Evolutionary conservation across 129 eudicot genomes (phyloP).

Genomic region (Lactuca saligna): DNA sequence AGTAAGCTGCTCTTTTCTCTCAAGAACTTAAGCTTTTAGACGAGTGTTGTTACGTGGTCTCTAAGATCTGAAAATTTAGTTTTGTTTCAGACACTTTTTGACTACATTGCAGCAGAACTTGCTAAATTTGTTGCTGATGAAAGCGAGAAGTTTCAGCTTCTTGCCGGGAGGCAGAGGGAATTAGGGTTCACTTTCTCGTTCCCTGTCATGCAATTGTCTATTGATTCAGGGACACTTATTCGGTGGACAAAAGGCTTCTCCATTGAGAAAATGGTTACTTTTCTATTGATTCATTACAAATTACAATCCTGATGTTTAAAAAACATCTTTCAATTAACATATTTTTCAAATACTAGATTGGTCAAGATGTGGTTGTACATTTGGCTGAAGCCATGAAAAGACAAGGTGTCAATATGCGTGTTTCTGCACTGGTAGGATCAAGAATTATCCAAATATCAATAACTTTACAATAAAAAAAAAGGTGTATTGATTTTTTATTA

Average conservation of each 20-base stretch:
- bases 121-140: conserved; percentile 69
- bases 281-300: background rate
- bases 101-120: conserved; percentile 75
- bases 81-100: conserved; percentile 78
- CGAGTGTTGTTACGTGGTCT: background rate
- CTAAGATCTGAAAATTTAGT: conserved; percentile 8
- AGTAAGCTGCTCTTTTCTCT: conserved; percentile 41
- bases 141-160: conserved; percentile 58
- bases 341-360: conserved; percentile 26
- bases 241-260: conserved; percentile 97
- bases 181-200: conserved; percentile 95
- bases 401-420: conserved; percentile 68
- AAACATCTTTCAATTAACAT: background rate
- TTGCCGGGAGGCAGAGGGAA: conserved; percentile 71
- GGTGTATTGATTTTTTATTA: background rate
- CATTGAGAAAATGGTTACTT: conserved; percentile 63
- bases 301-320: background rate
- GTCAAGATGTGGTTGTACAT: conserved; percentile 53
- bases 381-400: conserved; percentile 66
- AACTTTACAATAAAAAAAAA: background rate
- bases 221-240: conserved; percentile 74
- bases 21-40: background rate
- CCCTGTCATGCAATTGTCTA: conserved; percentile 92
- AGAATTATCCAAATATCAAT: background rate
- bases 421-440: conserved; percentile 71